Evolutionary conservation across 2,329 filamentous ascomycete genomes (phyloP).

Genomic region (Escovopsis sp.): DNA sequence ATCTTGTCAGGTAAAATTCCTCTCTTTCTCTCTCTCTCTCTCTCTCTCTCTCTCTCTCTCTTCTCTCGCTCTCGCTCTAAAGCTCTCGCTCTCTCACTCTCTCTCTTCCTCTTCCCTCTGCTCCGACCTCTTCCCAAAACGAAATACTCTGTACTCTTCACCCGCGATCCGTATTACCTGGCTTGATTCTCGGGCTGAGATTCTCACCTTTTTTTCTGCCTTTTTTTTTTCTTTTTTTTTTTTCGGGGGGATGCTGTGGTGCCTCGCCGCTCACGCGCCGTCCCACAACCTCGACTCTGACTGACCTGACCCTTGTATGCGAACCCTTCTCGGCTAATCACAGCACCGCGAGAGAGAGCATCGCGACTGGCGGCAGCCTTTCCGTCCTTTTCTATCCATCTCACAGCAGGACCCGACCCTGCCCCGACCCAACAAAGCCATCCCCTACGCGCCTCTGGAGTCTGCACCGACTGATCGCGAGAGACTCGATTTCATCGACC

Average conservation of each 20-base stretch:
- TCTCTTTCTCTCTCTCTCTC: not conserved
- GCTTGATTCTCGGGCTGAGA: not conserved
- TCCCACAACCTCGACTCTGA: not conserved
- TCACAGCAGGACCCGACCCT: too few relatives aligned
- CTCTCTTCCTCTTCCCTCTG: conserved; percentile 3
- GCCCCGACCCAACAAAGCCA: not conserved
- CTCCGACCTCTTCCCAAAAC: not conserved
- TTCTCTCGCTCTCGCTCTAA: not conserved
- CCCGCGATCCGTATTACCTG: not conserved
- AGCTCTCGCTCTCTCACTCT: conserved; percentile 1
- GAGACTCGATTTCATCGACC: too few relatives aligned
- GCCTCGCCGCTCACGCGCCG: not conserved
- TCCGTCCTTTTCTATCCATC: too few relatives aligned
- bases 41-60: not conserved
- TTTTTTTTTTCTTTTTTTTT: not conserved
- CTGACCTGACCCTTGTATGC: conserved; percentile 3
- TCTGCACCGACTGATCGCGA: too few relatives aligned
- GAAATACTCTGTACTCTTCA: not conserved
- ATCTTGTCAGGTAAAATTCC: not conserved
- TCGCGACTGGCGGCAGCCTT: too few relatives aligned
- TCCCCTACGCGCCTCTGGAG: too few relatives aligned
- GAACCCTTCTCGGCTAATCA: not conserved
- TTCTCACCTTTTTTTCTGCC: not conserved
- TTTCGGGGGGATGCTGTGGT: not conserved
- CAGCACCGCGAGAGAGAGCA: too few relatives aligned